phyloP scores from a whole-genome alignment of 1,139 yeast species.

The Sugiyamaella paludigena region DNA sequence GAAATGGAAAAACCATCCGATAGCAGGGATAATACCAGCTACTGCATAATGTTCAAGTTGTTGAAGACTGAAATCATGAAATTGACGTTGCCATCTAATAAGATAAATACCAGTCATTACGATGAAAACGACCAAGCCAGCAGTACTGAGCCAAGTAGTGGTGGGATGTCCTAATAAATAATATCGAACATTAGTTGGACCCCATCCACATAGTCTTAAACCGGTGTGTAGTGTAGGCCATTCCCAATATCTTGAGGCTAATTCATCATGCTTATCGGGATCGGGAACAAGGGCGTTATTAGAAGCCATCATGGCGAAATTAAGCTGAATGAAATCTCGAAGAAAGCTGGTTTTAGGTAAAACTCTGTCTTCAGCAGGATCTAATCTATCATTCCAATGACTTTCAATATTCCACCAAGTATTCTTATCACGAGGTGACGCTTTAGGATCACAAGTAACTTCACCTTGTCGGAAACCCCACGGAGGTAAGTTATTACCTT shows the following conservation, averaged over 20 bases:
- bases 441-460: constrained; percentile 76
- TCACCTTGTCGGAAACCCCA: constrained; percentile 99
- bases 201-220: constrained; percentile 96
- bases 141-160: constrained; percentile 88
- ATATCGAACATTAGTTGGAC: constrained; percentile 72
- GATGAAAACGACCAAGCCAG: constrained; percentile 64
- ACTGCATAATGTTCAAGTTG: constrained; percentile 49
- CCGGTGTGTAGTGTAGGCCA: constrained; percentile 96
- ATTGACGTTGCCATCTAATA: constrained; percentile 93
- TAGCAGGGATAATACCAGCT: constrained; percentile 86
- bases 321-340: constrained; percentile 87
- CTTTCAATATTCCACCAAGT: constrained; percentile 98
- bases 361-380: constrained; percentile 65
- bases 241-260: constrained; percentile 94
- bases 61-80: constrained; percentile 57
- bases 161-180: constrained; percentile 91
- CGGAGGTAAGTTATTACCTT: constrained; percentile 78
- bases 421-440: constrained; percentile 81
- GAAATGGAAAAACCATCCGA: constrained; percentile 95
- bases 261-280: constrained; percentile 81
- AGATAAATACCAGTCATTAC: constrained; percentile 54
- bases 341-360: constrained; percentile 81
- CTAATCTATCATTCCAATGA: constrained; percentile 72
- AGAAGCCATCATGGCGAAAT: constrained; percentile 98
- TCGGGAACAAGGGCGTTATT: constrained; percentile 96